phyloP scores from a whole-genome alignment of 2,329 filamentous ascomycete species.

The Ceratocystis diversiconidia region DNA sequence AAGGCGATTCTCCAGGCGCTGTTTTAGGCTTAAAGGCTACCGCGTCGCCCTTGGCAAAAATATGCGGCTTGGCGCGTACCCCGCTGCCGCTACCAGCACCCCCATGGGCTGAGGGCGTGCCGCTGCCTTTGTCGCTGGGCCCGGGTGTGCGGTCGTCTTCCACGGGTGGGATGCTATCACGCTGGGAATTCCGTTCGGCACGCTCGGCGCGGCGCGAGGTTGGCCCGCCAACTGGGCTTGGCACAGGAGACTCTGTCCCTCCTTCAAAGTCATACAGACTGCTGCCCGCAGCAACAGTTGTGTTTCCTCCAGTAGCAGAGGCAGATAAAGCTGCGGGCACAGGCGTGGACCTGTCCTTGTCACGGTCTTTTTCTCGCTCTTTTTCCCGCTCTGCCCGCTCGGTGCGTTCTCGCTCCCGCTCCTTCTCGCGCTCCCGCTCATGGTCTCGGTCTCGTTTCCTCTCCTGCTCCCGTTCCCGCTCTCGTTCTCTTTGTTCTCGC shows the following conservation, averaged over 20 bases:
- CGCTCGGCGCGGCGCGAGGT: constrained; percentile 23
- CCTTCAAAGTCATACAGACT: constrained; percentile 33
- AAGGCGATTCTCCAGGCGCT: constrained; percentile 31
- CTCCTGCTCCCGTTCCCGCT: constrained; percentile 9
- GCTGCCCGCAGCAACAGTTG: constrained; percentile 11
- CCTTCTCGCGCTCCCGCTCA: constrained; percentile 7
- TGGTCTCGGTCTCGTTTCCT: constrained; percentile 1
- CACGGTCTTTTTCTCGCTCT: constrained; percentile 20
- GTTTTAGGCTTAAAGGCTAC: constrained; percentile 52
- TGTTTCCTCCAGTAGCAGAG: not conserved
- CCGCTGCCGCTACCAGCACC: constrained; percentile 24
- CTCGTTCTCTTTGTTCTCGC: constrained; percentile 5
- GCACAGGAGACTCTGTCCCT: constrained; percentile 32
- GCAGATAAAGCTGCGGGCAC: not conserved
- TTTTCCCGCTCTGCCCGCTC: constrained; percentile 18
- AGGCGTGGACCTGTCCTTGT: constrained; percentile 20
- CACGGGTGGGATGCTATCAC: constrained; percentile 35
- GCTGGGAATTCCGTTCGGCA: constrained; percentile 26
- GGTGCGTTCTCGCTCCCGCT: constrained; percentile 2
- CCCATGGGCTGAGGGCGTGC: not conserved
- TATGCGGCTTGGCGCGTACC: constrained; percentile 34
- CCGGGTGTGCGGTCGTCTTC: constrained; percentile 27
- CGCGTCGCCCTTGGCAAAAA: constrained; percentile 47
- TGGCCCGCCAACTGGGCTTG: constrained; percentile 28
- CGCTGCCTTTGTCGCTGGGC: constrained; percentile 31